phyloP scores from a whole-genome alignment of 2,329 filamentous ascomycete species.

The Curvularia hawaiiensis region DNA sequence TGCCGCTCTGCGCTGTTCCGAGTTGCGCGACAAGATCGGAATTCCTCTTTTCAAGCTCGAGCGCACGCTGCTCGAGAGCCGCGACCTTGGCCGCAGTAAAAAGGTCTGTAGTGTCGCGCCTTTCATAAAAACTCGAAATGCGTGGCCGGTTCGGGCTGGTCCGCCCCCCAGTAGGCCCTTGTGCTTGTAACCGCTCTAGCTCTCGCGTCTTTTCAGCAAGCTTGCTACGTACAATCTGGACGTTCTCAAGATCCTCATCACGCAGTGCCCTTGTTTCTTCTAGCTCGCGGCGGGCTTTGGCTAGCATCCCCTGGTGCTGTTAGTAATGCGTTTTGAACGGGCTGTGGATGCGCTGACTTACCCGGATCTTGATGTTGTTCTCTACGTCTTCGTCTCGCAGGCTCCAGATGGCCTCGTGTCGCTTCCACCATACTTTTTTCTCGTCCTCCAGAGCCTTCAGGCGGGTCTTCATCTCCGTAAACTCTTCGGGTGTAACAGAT shows the following conservation, averaged over 20 bases:
- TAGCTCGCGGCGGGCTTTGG: conserved; percentile 47
- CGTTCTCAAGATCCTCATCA: conserved; percentile 50
- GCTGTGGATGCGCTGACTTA: conserved; percentile 7
- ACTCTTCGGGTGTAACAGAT: conserved; percentile 47
- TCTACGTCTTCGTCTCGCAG: conserved; percentile 51
- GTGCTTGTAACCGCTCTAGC: conserved; percentile 35
- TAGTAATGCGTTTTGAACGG: conserved; percentile 1
- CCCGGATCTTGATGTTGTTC: conserved; percentile 51
- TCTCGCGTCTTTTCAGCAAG: conserved; percentile 50
- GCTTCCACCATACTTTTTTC: conserved; percentile 43
- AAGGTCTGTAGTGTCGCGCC: conserved; percentile 46
- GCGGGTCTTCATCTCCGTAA: conserved; percentile 36
- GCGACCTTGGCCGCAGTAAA: conserved; percentile 51
- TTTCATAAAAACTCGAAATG: conserved; percentile 41
- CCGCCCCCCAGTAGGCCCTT: conserved; percentile 16
- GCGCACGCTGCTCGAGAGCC: conserved; percentile 50
- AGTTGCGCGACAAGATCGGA: conserved; percentile 42
- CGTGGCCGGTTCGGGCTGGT: conserved; percentile 35
- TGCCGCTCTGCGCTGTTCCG: conserved; percentile 33
- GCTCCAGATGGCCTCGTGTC: conserved; percentile 50
- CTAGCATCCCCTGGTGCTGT: conserved; percentile 38
- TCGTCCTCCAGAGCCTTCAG: conserved; percentile 46
- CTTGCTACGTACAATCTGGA: conserved; percentile 47
- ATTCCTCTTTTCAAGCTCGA: conserved; percentile 51
- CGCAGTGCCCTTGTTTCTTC: conserved; percentile 48